Evolutionary conservation across 192 early-diverging fungal species (phyloP).

Genomic region (Podila horticola): DNA sequence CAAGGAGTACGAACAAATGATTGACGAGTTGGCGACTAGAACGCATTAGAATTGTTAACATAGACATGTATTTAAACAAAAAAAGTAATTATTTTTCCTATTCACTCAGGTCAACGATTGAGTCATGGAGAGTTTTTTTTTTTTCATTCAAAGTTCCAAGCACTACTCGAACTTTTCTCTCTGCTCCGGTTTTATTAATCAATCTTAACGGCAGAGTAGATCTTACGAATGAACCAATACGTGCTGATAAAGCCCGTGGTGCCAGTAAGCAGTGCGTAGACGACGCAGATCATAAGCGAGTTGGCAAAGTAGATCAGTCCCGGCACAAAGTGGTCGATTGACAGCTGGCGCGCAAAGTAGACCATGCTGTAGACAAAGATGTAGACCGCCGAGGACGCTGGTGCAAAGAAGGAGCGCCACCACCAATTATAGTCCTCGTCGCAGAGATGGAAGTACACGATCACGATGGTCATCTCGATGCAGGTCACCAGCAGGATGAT

Average conservation of each 20-base stretch:
- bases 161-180: too few species aligned
- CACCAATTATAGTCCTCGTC: slow-evolving; percentile 87
- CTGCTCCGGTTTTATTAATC: slow-evolving; percentile 3
- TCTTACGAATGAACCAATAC: slow-evolving; percentile 77
- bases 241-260: slow-evolving; percentile 79
- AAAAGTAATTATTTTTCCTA: background rate
- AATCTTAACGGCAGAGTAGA: slow-evolving; percentile 84
- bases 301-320: slow-evolving; percentile 82
- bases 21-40: slow-evolving; percentile 44
- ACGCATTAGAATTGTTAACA: slow-evolving; percentile 7
- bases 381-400: slow-evolving; percentile 79
- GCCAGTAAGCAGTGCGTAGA: slow-evolving; percentile 76
- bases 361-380: slow-evolving; percentile 83
- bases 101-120: background rate
- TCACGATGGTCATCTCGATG: slow-evolving; percentile 73
- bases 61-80: slow-evolving; percentile 1
- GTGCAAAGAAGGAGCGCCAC: slow-evolving; percentile 90
- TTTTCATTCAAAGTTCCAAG: too few species aligned
- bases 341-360: slow-evolving; percentile 76
- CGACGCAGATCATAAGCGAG: slow-evolving; percentile 70
- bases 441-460: slow-evolving; percentile 76
- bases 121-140: too few species aligned
- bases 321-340: slow-evolving; percentile 70
- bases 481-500: slow-evolving; percentile 63
- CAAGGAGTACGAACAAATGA: slow-evolving; percentile 52